Base-by-base conservation (phyloP, 345 rosid genomes). In the Melaleuca alternifolia region DNA sequence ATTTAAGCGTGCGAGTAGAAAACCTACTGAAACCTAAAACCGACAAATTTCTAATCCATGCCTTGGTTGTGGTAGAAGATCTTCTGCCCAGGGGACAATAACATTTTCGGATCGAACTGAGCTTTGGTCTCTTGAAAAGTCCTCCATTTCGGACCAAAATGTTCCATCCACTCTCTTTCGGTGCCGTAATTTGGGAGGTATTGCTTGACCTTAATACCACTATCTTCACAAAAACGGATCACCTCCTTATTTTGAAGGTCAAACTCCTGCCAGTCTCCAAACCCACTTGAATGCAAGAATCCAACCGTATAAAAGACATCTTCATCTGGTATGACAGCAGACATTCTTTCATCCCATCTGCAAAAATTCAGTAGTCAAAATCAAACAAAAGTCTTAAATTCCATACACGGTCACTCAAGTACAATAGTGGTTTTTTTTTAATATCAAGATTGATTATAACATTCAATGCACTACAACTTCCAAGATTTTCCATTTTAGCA, bases 21-120 rank as follows among this genome's bases (percentile, higher is more conserved):
- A 37, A 18, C 48, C 48, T 71, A 37, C 13, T 71, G 48, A 71
- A 71, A 24, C 48, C 79, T 71, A 2, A 71, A 71, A 24, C 81
- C 81, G 26, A 71, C 33, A 48, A 33, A 71, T 5, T 48, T 37
- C 10, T 24, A 71, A 37, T 18, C 46, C 26, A 18, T 37, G 81
- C 81, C 24, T 37, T 83, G 16, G 44, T 16, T 51, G 54, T 5
- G 50, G n/a, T 50, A 53, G 61, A 88, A 88, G 41, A 88, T 82
- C 85, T n/a, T 88, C 57, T 85, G 89, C 9, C 89, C 87, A 16
- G 87, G 89, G 61, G 89, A 82, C 4, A 88, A 52, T 59, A 88
- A 82, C 83, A 65, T 83, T 59, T 82, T 85, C 10, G 89, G 89
- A 54, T 88, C 89, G 51, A 82, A 88, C 87, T 7, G 71, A 11